Conservation (phyloP, 2,329 filamentous ascomycete genomes). For the Fusarium sp. region DNA sequence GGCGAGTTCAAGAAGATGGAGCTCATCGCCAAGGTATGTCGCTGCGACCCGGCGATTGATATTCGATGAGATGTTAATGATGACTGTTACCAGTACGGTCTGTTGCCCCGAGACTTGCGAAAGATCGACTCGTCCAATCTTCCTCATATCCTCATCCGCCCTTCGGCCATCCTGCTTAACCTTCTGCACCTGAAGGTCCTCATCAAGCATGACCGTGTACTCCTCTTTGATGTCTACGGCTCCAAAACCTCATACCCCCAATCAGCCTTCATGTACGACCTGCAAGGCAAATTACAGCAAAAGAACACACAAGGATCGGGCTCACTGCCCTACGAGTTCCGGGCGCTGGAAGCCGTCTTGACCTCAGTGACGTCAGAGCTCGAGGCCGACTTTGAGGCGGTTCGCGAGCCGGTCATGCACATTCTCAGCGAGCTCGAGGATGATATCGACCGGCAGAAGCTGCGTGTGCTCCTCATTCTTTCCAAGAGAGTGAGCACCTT, state of each 20-base stretch:
- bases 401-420: conserved; percentile 90
- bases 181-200: conserved; percentile 95
- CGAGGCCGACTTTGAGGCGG: conserved; percentile 93
- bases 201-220: conserved; percentile 93
- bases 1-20: conserved; percentile 98
- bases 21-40: conserved; percentile 86
- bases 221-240: conserved; percentile 96
- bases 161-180: conserved; percentile 93
- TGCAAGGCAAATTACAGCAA: conserved; percentile 91
- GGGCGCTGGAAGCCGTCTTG: conserved; percentile 92
- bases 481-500: conserved; percentile 97
- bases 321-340: conserved; percentile 91
- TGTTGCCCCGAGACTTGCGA: conserved; percentile 92
- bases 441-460: conserved; percentile 94
- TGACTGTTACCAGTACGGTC: conserved; percentile 74
- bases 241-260: conserved; percentile 95
- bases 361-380: conserved; percentile 93
- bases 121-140: conserved; percentile 98
- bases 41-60: not conserved
- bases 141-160: conserved; percentile 93
- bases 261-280: conserved; percentile 96
- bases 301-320: conserved; percentile 71
- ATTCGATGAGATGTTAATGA: conserved; percentile 8
- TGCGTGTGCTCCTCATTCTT: conserved; percentile 89
- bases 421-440: conserved; percentile 93